Evolutionary conservation across 306 rosid species (phyloP).

Genomic region (Fragaria ananassa): DNA sequence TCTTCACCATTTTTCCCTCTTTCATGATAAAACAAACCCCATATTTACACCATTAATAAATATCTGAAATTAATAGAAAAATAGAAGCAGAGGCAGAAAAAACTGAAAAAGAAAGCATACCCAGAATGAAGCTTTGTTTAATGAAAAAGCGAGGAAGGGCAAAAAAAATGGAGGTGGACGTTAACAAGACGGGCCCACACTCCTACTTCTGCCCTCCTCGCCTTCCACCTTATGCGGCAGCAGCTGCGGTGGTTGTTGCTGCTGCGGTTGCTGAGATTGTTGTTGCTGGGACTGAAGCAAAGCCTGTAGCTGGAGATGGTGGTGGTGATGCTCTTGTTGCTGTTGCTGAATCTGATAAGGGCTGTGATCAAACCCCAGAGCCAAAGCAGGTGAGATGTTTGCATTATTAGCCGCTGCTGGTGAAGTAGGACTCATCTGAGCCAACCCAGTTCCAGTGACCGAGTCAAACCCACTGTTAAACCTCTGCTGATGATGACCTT

Average conservation of each 20-base stretch:
- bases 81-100: neutral
- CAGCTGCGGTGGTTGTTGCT: slow-evolving; percentile 35
- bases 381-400: slow-evolving; percentile 60
- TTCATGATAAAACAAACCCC: slow-evolving; percentile 25
- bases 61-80: neutral
- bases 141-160: slow-evolving; percentile 27
- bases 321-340: slow-evolving; percentile 29
- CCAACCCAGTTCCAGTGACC: slow-evolving; percentile 46
- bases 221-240: slow-evolving; percentile 43
- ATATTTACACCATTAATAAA: slow-evolving; percentile 34
- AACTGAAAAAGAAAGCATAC: slow-evolving; percentile 27
- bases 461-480: slow-evolving; percentile 65
- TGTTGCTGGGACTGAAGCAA: slow-evolving; percentile 62
- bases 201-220: slow-evolving; percentile 63
- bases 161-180: slow-evolving; percentile 21
- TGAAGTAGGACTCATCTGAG: slow-evolving; percentile 29
- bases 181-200: slow-evolving; percentile 62
- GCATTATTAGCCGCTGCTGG: neutral
- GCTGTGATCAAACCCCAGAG: slow-evolving; percentile 60
- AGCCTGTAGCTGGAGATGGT: slow-evolving; percentile 45
- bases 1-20: slow-evolving; percentile 2
- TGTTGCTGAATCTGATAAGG: slow-evolving; percentile 52
- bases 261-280: slow-evolving; percentile 17
- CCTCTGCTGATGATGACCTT: slow-evolving; percentile 37
- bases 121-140: slow-evolving; percentile 41